Conservation (phyloP, 2,329 filamentous ascomycete genomes). For the Coleophoma crateriformis region DNA sequence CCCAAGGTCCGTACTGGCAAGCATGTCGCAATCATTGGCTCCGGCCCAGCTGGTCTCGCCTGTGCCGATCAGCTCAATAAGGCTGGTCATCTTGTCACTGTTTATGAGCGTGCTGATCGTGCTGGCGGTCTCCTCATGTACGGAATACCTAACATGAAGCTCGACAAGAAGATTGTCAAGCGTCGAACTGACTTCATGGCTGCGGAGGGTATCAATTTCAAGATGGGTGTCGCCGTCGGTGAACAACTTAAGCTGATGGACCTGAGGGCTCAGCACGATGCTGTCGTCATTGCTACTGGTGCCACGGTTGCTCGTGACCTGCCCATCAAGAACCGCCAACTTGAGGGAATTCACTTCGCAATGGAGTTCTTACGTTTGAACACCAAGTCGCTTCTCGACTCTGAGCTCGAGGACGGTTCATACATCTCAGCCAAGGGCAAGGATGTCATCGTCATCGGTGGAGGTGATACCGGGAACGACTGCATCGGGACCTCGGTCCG, state of each 20-base stretch:
- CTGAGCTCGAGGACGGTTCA: slow-evolving; percentile 71
- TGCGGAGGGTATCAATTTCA: slow-evolving; percentile 78
- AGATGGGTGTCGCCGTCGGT: slow-evolving; percentile 72
- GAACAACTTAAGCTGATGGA: slow-evolving; percentile 66
- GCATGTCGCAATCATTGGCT: slow-evolving; percentile 83
- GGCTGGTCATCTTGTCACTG: slow-evolving; percentile 79
- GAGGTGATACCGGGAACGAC: slow-evolving; percentile 96
- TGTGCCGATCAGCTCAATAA: slow-evolving; percentile 92
- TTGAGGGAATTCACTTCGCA: slow-evolving; percentile 88
- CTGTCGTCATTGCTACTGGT: slow-evolving; percentile 86
- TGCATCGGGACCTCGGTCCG: slow-evolving; percentile 96
- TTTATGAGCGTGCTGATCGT: slow-evolving; percentile 91
- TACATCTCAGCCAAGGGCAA: slow-evolving; percentile 97
- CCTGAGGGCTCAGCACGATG: slow-evolving; percentile 69
- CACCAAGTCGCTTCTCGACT: slow-evolving; percentile 95
- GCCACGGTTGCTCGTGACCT: slow-evolving; percentile 90
- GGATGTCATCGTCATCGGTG: slow-evolving; percentile 93
- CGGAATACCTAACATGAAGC: slow-evolving; percentile 98
- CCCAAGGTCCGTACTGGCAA: slow-evolving; percentile 81
- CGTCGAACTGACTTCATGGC: slow-evolving; percentile 94
- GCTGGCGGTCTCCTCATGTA: slow-evolving; percentile 94
- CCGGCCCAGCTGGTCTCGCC: slow-evolving; percentile 85
- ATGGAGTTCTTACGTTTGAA: slow-evolving; percentile 98
- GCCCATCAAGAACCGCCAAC: slow-evolving; percentile 80
- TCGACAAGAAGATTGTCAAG: slow-evolving; percentile 96